These are phyloP conservation scores for Cajanus cajan DNA, from an alignment of 306 rosid species.

Conservation along the genomic window DNA sequence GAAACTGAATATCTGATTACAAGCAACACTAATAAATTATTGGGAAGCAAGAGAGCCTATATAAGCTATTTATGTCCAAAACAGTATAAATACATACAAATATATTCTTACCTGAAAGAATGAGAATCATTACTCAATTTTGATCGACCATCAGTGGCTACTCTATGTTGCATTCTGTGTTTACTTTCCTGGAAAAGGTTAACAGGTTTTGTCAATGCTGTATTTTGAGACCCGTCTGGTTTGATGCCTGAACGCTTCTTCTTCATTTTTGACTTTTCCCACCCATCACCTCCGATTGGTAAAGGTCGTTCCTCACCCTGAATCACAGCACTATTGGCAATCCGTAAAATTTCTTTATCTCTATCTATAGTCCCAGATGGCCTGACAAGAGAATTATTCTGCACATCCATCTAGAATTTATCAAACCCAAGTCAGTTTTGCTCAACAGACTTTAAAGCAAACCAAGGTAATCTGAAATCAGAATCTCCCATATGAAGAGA, in stretches of 20 bases:
- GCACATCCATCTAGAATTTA: slow-evolving; percentile 66
- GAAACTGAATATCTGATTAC: not conserved
- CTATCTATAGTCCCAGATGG: slow-evolving; percentile 68
- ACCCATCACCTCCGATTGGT: slow-evolving; percentile 75
- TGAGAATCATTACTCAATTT: slow-evolving; percentile 69
- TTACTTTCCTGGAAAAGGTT: slow-evolving; percentile 72
- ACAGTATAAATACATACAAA: slow-evolving; percentile 13
- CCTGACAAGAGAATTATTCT: slow-evolving; percentile 65
- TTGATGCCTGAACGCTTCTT: slow-evolving; percentile 83
- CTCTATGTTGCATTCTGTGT: slow-evolving; percentile 73
- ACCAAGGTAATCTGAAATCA: slow-evolving; percentile 16
- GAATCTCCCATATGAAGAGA: slow-evolving; percentile 6
- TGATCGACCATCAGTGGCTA: slow-evolving; percentile 60
- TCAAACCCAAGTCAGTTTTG: slow-evolving; percentile 40
- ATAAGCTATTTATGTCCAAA: slow-evolving; percentile 16
- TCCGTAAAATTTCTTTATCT: slow-evolving; percentile 66
- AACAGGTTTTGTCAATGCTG: slow-evolving; percentile 47
- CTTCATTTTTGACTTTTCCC: slow-evolving; percentile 94
- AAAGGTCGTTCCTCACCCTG: slow-evolving; percentile 76
- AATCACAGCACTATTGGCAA: slow-evolving; percentile 61
- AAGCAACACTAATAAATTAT: not conserved
- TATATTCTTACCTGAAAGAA: slow-evolving; percentile 69
- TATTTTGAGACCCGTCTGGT: slow-evolving; percentile 72
- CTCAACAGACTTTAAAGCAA: slow-evolving; percentile 20
- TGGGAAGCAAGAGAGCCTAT: not conserved